phyloP scores from a whole-genome alignment of 306 rosid genomes.

The Glycine soja region DNA sequence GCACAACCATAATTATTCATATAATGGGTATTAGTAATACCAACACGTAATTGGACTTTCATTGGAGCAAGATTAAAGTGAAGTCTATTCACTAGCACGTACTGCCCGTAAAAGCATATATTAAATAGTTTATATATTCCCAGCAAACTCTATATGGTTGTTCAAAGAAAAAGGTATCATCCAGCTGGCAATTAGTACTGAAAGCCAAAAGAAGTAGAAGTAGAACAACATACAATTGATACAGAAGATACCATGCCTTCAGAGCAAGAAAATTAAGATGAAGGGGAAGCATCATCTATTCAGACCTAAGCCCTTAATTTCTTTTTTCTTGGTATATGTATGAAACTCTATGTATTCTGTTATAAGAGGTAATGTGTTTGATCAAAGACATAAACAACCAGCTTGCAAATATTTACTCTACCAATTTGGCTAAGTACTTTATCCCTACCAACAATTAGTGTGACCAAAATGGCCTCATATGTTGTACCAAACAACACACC shows the following conservation, averaged over 20 bases:
- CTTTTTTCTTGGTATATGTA: no score
- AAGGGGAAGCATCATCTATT: neutral
- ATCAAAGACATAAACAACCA: no score
- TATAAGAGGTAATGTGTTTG: no score
- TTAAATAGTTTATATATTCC: neutral
- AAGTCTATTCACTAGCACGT: neutral
- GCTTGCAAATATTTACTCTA: no score
- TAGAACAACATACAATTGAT: neutral
- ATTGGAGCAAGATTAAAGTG: neutral
- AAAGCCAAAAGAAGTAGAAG: neutral
- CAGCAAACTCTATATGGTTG: neutral
- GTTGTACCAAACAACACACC: no score
- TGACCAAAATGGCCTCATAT: no score
- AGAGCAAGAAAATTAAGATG: slow-evolving; percentile 15
- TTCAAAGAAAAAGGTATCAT: neutral
- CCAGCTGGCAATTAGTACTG: slow-evolving; percentile 18
- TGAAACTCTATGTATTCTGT: no score
- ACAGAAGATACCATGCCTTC: neutral
- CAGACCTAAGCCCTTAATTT: neutral
- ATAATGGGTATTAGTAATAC: neutral
- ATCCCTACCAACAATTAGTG: no score
- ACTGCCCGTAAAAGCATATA: neutral
- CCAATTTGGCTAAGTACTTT: no score
- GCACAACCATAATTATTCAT: neutral
- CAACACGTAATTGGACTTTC: neutral